These are phyloP conservation scores for Endotrypanum monterogeii DNA, from an alignment of 208 protist species.

Conservation along the genomic window DNA sequence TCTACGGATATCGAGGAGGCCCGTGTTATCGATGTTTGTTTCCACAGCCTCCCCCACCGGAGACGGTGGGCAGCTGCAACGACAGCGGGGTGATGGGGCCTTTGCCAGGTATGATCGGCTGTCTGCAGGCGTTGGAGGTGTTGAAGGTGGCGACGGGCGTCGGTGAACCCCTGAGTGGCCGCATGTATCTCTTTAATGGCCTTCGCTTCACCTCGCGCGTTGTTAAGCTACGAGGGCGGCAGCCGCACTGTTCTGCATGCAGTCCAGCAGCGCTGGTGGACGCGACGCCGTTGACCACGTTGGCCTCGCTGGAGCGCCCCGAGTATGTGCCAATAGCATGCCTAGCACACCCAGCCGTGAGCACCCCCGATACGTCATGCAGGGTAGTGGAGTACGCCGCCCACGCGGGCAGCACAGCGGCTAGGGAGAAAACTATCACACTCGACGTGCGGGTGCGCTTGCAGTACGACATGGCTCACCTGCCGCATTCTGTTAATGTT, in stretches of 20 bases:
- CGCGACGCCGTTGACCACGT: constrained; percentile 14
- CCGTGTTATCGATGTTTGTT: constrained; percentile 96
- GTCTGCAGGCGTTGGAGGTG: constrained; percentile 92
- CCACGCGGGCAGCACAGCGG: background rate
- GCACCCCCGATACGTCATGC: background rate
- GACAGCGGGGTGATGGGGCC: constrained; percentile 93
- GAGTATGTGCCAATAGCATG: constrained; percentile 52
- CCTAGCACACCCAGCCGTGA: background rate
- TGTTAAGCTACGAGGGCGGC: constrained; percentile 64
- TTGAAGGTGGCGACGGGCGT: constrained; percentile 85
- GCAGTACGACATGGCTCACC: constrained; percentile 87
- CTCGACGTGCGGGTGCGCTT: constrained; percentile 73
- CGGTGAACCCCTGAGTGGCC: constrained; percentile 64
- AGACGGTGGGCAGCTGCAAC: constrained; percentile 89
- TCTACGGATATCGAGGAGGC: constrained; percentile 76
- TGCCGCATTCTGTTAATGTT: constrained; percentile 52
- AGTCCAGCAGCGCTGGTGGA: constrained; percentile 17
- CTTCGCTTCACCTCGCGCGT: constrained; percentile 63
- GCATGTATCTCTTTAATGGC: constrained; percentile 90
- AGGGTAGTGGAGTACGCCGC: constrained; percentile 13
- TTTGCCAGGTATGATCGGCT: constrained; percentile 94
- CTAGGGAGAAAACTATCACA: background rate
- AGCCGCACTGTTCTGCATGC: constrained; percentile 74
- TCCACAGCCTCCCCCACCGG: constrained; percentile 80
- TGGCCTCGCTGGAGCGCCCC: constrained; percentile 29